These are phyloP conservation scores for Bullera alba DNA, from an alignment of 768 basidiomycete genomes.

Conservation along the genomic window DNA sequence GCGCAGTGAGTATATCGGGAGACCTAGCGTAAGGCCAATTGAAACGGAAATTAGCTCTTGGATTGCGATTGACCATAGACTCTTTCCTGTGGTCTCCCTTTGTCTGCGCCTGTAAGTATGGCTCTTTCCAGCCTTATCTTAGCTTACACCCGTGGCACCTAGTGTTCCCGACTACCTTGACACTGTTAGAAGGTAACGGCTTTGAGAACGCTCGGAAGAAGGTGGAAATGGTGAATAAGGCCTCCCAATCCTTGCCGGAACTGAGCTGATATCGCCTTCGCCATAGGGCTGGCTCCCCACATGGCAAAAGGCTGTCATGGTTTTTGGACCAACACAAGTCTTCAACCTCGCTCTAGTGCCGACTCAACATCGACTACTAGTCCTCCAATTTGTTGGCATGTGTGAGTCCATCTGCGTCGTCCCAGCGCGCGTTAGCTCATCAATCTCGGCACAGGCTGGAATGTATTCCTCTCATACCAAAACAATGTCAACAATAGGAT, in stretches of 20 bases:
- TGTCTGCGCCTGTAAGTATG: constrained; percentile 22
- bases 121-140: constrained; percentile 7
- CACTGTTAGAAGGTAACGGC: constrained; percentile 35
- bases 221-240: constrained; percentile 24
- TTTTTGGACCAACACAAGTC: constrained; percentile 40
- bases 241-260: background rate
- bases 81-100: constrained; percentile 37
- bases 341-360: constrained; percentile 41
- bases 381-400: constrained; percentile 35
- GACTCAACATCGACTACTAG: constrained; percentile 31
- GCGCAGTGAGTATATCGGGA: too few relatives aligned
- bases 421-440: background rate
- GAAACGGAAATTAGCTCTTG: constrained; percentile 15
- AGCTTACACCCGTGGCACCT: background rate
- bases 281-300: constrained; percentile 26
- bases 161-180: constrained; percentile 35
- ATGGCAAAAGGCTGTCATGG: constrained; percentile 29
- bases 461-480: constrained; percentile 40
- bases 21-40: too few relatives aligned
- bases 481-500: constrained; percentile 33
- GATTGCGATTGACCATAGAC: constrained; percentile 25
- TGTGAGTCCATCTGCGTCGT: constrained; percentile 10
- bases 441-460: constrained; percentile 29
- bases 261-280: background rate
- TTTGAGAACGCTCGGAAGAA: constrained; percentile 31